Conservation (phyloP, 371 early-diverging fungal species). For the Capillidium heterosporum region DNA sequence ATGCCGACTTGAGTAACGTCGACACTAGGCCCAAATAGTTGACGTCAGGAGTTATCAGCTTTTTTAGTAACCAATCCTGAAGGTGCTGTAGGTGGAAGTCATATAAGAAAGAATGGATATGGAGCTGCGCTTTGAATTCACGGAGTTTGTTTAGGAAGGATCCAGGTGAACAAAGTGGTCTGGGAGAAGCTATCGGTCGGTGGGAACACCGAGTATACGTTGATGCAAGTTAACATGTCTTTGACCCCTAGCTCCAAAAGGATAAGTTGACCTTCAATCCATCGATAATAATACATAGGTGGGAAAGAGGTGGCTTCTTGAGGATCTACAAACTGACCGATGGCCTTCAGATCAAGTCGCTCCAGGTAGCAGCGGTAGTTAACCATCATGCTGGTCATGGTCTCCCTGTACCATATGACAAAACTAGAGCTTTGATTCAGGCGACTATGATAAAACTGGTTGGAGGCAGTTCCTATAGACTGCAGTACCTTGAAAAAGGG, state of each 20-base stretch:
- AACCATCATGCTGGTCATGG: not conserved
- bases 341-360: not conserved
- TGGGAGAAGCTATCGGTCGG: too few relatives aligned
- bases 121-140: not conserved
- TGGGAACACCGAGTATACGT: not conserved
- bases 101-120: slow-evolving; percentile 1
- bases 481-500: not conserved
- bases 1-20: not conserved
- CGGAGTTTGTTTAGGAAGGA: not conserved
- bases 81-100: slow-evolving; percentile 3
- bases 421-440: too few relatives aligned
- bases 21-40: not conserved
- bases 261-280: not conserved
- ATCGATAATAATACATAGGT: not conserved
- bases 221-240: not conserved
- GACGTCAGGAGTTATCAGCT: not conserved
- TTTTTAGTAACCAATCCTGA: slow-evolving; percentile 2
- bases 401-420: not conserved
- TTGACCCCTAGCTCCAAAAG: not conserved
- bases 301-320: not conserved
- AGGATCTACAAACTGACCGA: not conserved
- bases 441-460: too few relatives aligned
- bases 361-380: not conserved
- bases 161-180: too few relatives aligned
- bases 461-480: too few relatives aligned